phyloP scores from a whole-genome alignment of 345 rosid species.

The Eucalyptus curtisii region DNA sequence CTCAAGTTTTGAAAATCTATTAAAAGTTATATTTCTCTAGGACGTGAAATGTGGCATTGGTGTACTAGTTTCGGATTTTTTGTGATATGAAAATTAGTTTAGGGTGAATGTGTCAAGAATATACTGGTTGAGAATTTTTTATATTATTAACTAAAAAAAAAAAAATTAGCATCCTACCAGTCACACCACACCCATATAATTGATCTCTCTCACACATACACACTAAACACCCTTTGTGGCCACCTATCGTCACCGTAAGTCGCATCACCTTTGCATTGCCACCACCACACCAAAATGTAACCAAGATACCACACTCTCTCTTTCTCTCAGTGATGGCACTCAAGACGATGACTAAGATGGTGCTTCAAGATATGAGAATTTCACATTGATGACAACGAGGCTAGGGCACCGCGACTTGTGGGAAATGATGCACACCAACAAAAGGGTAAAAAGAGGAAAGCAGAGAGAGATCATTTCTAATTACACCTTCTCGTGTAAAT shows the following conservation, averaged over 20 bases:
- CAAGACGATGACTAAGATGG: neutral
- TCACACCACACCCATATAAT: neutral
- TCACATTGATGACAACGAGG: neutral
- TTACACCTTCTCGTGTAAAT: accelerated
- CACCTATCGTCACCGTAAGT: neutral
- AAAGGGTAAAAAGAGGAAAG: neutral
- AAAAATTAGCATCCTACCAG: neutral
- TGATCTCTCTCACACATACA: neutral
- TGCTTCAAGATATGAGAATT: neutral
- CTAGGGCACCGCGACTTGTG: neutral
- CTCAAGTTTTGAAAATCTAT: neutral
- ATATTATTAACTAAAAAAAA: neutral
- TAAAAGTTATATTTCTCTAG: neutral
- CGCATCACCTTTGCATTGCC: neutral
- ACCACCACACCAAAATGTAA: no score
- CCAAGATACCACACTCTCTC: neutral
- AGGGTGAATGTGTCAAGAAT: neutral
- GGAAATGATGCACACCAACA: neutral
- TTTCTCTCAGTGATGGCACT: no score
- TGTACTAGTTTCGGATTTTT: neutral
- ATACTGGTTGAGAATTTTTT: accelerated
- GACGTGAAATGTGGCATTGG: neutral
- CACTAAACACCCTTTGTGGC: neutral
- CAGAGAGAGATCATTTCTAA: neutral
- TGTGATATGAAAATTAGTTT: neutral